Conservation (phyloP, 2,329 filamentous ascomycete genomes). For the Trichophyton benhamiae region DNA sequence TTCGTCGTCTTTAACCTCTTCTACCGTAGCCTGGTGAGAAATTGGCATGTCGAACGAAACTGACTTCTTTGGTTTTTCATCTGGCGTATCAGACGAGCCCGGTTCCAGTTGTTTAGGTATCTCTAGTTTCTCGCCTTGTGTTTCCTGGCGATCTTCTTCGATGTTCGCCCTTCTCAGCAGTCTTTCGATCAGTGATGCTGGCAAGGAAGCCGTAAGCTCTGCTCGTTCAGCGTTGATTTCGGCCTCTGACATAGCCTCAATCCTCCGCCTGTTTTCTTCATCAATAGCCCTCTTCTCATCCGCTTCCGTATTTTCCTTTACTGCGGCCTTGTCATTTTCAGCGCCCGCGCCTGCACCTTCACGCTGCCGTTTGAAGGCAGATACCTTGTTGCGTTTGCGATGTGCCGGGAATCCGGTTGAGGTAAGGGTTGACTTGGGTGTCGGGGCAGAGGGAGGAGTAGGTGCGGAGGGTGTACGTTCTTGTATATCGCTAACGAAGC, state of each 20-base stretch:
- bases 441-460: slow-evolving; percentile 24
- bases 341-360: slow-evolving; percentile 14
- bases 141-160: slow-evolving; percentile 42
- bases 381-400: slow-evolving; percentile 60
- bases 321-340: slow-evolving; percentile 8
- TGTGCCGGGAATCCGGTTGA: slow-evolving; percentile 75
- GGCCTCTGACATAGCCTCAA: slow-evolving; percentile 65
- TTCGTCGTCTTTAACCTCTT: slow-evolving; percentile 3
- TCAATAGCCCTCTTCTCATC: slow-evolving; percentile 64
- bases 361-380: slow-evolving; percentile 66
- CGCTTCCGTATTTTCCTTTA: slow-evolving; percentile 23
- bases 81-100: slow-evolving; percentile 3
- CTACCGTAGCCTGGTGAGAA: slow-evolving; percentile 5
- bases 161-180: slow-evolving; percentile 66
- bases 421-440: slow-evolving; percentile 50
- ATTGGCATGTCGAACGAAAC: slow-evolving; percentile 20
- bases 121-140: slow-evolving; percentile 1
- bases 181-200: slow-evolving; percentile 62
- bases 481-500: slow-evolving; percentile 60
- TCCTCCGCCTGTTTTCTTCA: slow-evolving; percentile 60
- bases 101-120: neutral
- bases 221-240: slow-evolving; percentile 71
- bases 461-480: slow-evolving; percentile 52
- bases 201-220: slow-evolving; percentile 68
- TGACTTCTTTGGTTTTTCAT: slow-evolving; percentile 16